phyloP scores from a whole-genome alignment of 2,329 filamentous ascomycete genomes.

The Fusarium miscanthi region DNA sequence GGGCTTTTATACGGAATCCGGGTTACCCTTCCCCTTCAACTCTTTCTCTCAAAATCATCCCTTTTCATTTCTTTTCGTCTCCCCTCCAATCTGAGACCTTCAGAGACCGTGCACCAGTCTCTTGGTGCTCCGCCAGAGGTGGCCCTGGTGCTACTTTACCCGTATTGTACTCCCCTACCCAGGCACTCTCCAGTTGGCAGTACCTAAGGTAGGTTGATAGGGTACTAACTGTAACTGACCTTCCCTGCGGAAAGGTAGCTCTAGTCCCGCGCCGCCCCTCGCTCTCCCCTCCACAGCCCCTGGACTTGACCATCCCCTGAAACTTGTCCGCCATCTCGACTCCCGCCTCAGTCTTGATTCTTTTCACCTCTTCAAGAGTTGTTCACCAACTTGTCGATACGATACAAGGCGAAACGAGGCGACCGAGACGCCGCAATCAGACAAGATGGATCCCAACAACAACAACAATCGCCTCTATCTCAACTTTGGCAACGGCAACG shows the following conservation, averaged over 20 bases:
- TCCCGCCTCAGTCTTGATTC: slow-evolving; percentile 34
- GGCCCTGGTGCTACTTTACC: slow-evolving; percentile 26
- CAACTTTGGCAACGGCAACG: slow-evolving; percentile 74
- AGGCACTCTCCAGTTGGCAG: background rate
- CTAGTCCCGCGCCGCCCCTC: slow-evolving; percentile 36
- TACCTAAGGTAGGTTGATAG: background rate
- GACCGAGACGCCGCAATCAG: slow-evolving; percentile 16
- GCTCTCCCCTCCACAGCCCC: slow-evolving; percentile 40
- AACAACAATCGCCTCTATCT: slow-evolving; percentile 73
- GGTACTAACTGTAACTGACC: slow-evolving; percentile 1
- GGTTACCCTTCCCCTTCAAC: background rate
- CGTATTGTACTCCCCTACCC: background rate
- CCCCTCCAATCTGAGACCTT: slow-evolving; percentile 8
- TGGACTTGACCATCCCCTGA: slow-evolving; percentile 44
- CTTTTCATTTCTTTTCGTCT: background rate
- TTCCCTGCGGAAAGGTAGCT: slow-evolving; percentile 6
- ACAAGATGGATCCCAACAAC: slow-evolving; percentile 66
- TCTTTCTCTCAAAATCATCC: background rate
- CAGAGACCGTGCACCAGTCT: slow-evolving; percentile 8
- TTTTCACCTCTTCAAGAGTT: slow-evolving; percentile 13
- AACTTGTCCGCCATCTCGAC: slow-evolving; percentile 42
- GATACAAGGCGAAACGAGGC: slow-evolving; percentile 31
- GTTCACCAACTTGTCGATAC: slow-evolving; percentile 35
- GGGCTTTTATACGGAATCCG: background rate
- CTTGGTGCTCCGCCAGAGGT: slow-evolving; percentile 30